phyloP scores from a whole-genome alignment of 225 moss, liverwort and hornwort genomes.

The Bryum argenteum region DNA sequence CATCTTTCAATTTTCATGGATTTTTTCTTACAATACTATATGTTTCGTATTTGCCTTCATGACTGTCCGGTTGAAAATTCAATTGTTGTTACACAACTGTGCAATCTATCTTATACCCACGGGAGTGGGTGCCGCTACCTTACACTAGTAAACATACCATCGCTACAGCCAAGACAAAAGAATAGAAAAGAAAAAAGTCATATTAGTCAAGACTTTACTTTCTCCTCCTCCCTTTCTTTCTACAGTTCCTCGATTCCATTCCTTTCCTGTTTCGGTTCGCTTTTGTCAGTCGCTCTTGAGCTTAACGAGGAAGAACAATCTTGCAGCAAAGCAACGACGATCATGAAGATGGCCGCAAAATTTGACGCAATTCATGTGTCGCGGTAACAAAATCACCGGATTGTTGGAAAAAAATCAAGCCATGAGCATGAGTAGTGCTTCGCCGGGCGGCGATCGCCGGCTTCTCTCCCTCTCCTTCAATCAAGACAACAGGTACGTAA shows the following conservation, averaged over 20 bases:
- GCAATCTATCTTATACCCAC: no score
- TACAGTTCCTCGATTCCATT: not conserved
- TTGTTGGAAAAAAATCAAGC: slow-evolving; percentile 9
- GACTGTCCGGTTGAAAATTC: no score
- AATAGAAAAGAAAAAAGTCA: no score
- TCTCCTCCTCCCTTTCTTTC: not conserved
- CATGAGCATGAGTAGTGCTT: slow-evolving; percentile 47
- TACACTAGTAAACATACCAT: no score
- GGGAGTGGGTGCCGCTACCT: no score
- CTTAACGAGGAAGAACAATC: not conserved
- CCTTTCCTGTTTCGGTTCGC: not conserved
- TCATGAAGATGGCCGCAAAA: not conserved
- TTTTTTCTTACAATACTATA: no score
- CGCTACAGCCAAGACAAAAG: no score
- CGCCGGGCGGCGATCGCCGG: slow-evolving; percentile 52
- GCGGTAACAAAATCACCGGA: not conserved
- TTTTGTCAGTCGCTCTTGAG: not conserved
- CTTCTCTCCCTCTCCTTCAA: slow-evolving; percentile 78
- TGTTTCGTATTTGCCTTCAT: no score
- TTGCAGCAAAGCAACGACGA: not conserved
- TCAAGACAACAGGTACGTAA: slow-evolving; percentile 77
- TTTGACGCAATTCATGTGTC: not conserved
- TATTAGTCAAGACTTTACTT: not conserved
- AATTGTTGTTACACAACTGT: no score
- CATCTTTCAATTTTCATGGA: no score